These are phyloP conservation scores for Lathyrus aphaca DNA, from an alignment of 306 rosid species.

Conservation along the genomic window DNA sequence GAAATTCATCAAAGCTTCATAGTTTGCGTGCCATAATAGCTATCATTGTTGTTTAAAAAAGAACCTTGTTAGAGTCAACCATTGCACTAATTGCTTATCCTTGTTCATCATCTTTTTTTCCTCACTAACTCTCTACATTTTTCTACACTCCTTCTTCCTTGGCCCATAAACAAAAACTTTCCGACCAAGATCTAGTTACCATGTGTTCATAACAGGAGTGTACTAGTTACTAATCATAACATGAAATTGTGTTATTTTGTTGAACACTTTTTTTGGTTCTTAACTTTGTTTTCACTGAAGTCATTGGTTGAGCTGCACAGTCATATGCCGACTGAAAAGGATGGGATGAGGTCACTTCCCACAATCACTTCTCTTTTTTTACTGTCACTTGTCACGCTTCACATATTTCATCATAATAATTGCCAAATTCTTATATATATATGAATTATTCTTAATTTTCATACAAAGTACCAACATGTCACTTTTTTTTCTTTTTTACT, in stretches of 20 bases:
- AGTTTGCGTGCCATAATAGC: constrained; percentile 49
- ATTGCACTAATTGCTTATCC: constrained; percentile 49
- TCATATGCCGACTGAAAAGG: constrained; percentile 41
- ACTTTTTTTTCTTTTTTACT: neutral
- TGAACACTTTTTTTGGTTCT: neutral
- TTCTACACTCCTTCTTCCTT: constrained; percentile 27
- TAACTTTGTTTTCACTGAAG: constrained; percentile 20
- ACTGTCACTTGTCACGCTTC: constrained; percentile 20
- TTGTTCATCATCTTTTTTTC: constrained; percentile 25
- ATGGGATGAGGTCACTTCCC: constrained; percentile 24
- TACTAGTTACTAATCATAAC: constrained; percentile 26
- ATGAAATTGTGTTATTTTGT: constrained; percentile 7
- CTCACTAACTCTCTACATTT: constrained; percentile 22
- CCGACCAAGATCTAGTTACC: constrained; percentile 41
- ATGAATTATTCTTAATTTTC: too few relatives aligned
- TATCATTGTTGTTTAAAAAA: constrained; percentile 54
- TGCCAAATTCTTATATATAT: too few relatives aligned
- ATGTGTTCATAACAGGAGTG: constrained; percentile 22
- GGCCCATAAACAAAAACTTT: constrained; percentile 37
- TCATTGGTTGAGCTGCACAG: constrained; percentile 45
- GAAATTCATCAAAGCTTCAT: constrained; percentile 39
- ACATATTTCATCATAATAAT: neutral
- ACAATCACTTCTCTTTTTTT: neutral
- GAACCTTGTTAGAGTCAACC: constrained; percentile 56
- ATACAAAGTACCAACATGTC: constrained; percentile 6